Percentiles rank a stretch among this genome's conserved stretches.
Conservation (phyloP, 805 yeast genomes). For the Candida easanensis region DNA sequence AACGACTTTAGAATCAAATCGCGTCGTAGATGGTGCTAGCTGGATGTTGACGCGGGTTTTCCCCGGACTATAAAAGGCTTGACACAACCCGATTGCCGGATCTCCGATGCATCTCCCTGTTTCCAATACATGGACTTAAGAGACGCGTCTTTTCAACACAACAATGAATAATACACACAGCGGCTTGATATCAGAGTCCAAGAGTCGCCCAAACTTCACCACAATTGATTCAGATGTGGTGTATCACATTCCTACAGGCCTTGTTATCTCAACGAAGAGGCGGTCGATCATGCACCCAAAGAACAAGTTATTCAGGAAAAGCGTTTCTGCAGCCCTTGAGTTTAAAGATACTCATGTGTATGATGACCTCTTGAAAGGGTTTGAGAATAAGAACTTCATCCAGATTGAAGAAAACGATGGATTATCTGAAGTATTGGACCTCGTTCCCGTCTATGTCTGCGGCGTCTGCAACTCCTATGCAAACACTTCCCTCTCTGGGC, state of each 20-base stretch:
- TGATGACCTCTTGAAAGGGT: background rate
- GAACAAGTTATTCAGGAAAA: background rate
- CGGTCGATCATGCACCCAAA: background rate
- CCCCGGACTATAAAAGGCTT: too few relatives aligned
- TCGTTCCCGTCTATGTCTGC: background rate
- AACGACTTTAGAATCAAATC: too few relatives aligned
- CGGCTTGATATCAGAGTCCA: background rate
- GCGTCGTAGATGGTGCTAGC: too few relatives aligned
- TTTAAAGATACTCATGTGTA: background rate
- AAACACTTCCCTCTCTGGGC: background rate
- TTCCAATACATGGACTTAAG: too few relatives aligned
- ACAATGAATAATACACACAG: background rate
- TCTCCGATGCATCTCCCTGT: too few relatives aligned
- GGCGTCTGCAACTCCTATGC: background rate
- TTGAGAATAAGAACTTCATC: background rate
- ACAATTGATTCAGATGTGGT: background rate
- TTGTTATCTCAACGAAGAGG: background rate
- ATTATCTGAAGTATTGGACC: background rate
- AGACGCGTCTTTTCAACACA: background rate
- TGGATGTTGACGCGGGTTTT: too few relatives aligned
- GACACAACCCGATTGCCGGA: too few relatives aligned
- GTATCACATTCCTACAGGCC: background rate
- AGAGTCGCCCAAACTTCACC: background rate
- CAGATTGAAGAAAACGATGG: background rate
- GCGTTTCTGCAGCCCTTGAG: background rate